Evolutionary conservation across 1,284 basidiomycete genomes (phyloP).

Genomic region (Ustanciosporium gigantosporum): DNA sequence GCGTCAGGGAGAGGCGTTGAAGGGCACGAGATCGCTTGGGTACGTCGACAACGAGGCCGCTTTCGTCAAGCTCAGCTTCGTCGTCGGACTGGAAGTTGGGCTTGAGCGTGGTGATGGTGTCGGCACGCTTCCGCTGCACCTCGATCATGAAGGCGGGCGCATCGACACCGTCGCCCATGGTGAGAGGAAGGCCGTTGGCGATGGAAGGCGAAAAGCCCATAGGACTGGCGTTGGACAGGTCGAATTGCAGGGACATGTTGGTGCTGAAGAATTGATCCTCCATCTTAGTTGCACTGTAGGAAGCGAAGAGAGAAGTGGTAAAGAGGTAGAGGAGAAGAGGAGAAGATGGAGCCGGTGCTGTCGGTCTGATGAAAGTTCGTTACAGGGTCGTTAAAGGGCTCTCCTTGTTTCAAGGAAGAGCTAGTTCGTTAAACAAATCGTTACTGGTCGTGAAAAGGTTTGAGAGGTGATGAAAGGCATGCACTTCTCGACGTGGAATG

Average conservation of each 20-base stretch:
- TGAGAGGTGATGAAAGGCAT: background rate
- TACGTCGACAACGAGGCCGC: conserved; percentile 20
- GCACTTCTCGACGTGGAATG: no score
- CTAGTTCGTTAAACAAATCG: conserved; percentile 3
- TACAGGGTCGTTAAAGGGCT: conserved; percentile 31
- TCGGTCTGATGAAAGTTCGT: conserved; percentile 12
- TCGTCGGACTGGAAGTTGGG: conserved; percentile 26
- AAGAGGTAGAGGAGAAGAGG: background rate
- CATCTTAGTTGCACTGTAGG: conserved; percentile 7
- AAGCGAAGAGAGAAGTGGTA: background rate
- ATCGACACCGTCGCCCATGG: conserved; percentile 25
- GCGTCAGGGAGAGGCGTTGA: conserved; percentile 43
- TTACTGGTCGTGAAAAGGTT: background rate
- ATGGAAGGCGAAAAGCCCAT: conserved; percentile 39
- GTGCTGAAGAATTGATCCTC: conserved; percentile 43
- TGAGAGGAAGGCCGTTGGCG: conserved; percentile 28
- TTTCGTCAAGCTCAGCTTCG: conserved; percentile 5
- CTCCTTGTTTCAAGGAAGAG: no score
- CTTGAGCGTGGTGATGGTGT: conserved; percentile 43
- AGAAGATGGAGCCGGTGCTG: background rate
- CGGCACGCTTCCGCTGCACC: conserved; percentile 39
- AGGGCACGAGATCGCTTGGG: conserved; percentile 32
- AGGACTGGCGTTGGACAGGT: conserved; percentile 20
- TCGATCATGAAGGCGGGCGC: conserved; percentile 33
- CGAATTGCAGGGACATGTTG: conserved; percentile 24